Percentiles rank a stretch among this genome's conserved stretches.
These are phyloP conservation scores for Scytalidium lignicola DNA, from an alignment of 2,329 filamentous ascomycete species.

Conservation along the genomic window DNA sequence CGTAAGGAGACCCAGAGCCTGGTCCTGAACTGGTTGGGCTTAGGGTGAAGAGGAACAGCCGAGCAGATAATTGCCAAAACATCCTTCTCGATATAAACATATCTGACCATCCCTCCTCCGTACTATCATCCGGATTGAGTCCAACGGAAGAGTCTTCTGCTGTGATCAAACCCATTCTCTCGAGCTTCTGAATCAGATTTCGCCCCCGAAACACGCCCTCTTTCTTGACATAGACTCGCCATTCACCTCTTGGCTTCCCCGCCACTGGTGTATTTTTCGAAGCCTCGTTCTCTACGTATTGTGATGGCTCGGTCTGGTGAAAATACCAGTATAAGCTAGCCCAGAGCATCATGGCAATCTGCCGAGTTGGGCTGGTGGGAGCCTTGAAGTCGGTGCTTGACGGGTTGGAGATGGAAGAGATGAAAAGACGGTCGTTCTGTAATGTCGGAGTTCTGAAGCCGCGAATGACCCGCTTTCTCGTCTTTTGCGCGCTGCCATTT, in stretches of 20 bases:
- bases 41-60: slow-evolving; percentile 83
- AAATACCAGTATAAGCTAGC: slow-evolving; percentile 96
- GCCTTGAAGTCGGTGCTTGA: slow-evolving; percentile 75
- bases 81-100: slow-evolving; percentile 78
- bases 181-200: slow-evolving; percentile 82
- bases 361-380: slow-evolving; percentile 72
- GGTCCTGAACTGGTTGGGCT: slow-evolving; percentile 45
- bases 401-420: slow-evolving; percentile 85
- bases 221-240: slow-evolving; percentile 76
- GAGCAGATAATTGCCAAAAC: slow-evolving; percentile 90
- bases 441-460: slow-evolving; percentile 73
- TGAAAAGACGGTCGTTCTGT: slow-evolving; percentile 76
- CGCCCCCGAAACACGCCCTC: slow-evolving; percentile 82
- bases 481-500: slow-evolving; percentile 21
- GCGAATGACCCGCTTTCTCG: slow-evolving; percentile 42
- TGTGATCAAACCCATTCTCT: slow-evolving; percentile 83
- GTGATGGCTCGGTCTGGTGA: slow-evolving; percentile 71
- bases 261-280: slow-evolving; percentile 60
- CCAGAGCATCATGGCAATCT: slow-evolving; percentile 97
- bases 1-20: slow-evolving; percentile 45
- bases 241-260: slow-evolving; percentile 77
- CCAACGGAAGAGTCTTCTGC: slow-evolving; percentile 73
- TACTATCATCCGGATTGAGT: slow-evolving; percentile 53
- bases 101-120: slow-evolving; percentile 62
- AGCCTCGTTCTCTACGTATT: slow-evolving; percentile 55